phyloP scores from a whole-genome alignment of 148 eudicot species.

The Chenopodium suecicum region DNA sequence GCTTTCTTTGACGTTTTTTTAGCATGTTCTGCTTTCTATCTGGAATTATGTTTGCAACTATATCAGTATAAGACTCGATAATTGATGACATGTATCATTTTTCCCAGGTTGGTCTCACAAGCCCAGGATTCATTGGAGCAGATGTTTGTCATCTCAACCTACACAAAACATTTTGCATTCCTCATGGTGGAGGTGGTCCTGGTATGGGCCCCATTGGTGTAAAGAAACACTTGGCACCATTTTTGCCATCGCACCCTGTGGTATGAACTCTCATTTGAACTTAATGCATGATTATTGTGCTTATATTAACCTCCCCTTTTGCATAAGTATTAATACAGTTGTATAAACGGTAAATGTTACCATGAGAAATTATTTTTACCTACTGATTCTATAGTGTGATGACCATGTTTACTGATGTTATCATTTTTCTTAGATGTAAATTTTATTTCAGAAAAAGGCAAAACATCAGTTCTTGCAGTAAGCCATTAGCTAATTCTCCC shows the following conservation, averaged over 20 bases:
- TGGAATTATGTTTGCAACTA: neutral
- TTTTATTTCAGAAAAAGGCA: neutral
- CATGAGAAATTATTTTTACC: neutral
- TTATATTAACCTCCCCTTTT: neutral
- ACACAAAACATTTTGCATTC: constrained; percentile 98
- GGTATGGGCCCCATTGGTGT: constrained; percentile 99
- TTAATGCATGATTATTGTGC: neutral
- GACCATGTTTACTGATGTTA: neutral
- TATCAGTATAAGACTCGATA: neutral
- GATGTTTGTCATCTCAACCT: constrained; percentile 99
- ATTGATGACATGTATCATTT: neutral
- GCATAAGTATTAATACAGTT: neutral
- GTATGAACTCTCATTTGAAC: constrained; percentile 42
- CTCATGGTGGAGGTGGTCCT: constrained; percentile 99
- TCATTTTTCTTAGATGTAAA: neutral
- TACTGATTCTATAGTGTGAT: neutral
- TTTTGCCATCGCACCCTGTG: constrained; percentile 97
- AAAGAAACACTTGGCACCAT: constrained; percentile 96
- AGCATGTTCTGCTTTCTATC: neutral
- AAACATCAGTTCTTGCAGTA: neutral
- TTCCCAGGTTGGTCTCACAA: constrained; percentile 89
- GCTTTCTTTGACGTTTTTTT: neutral
- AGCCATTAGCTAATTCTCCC: neutral
- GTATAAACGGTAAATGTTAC: neutral
- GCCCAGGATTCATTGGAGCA: constrained; percentile 95